Base-by-base conservation (phyloP, 2,329 filamentous ascomycete species). In the Clonostachys sp. region DNA sequence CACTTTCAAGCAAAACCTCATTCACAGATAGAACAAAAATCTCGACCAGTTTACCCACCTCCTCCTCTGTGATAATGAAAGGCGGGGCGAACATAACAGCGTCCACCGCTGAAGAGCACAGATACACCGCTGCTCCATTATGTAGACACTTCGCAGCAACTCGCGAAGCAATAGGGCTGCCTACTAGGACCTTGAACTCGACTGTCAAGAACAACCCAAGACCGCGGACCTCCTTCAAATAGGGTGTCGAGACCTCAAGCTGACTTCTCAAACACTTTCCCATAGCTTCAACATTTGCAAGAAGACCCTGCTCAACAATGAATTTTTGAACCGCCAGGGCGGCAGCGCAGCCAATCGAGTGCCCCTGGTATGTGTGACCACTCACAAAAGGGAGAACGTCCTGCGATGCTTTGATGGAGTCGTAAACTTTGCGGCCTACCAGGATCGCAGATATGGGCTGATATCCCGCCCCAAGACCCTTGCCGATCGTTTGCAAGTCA, bases 401-500 rank as follows among this genome's bases (percentile, higher is more conserved):
- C 24, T 39, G 14, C 1, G 45, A 42, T 30, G 54, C 52, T 14
- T 43, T 42, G 1, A 56, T 44, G 10, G 36, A 20, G 70, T 70
- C 34, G 20, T 38, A 20, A 2, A 58, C 49, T 12, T 43, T 48
- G 3, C 70, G 55, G 14, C 68, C 71, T 13, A 79, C 66, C 9
- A 84, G 61, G 36, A 83, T 66, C 2, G 70, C 81, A 2, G 80
- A 75, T n/a, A 84, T 66, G 2, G 77, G 70, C 43, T 70, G 68
- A 53, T 77, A 82, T 2, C 81, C 81, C 18, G 72, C 80, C 4
- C 74, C 79, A 1, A 84, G 67, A 0, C 76, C 78, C 56, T 85
- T 85, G 4, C 77, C 81, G 38, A 84, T 66, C 4, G 78, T 76
- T 57, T 80, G 71, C 12, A 85, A 69, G 55, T 84, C 81, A 0